phyloP scores from a whole-genome alignment of 768 basidiomycete genomes.

The Mycena vitilis region DNA sequence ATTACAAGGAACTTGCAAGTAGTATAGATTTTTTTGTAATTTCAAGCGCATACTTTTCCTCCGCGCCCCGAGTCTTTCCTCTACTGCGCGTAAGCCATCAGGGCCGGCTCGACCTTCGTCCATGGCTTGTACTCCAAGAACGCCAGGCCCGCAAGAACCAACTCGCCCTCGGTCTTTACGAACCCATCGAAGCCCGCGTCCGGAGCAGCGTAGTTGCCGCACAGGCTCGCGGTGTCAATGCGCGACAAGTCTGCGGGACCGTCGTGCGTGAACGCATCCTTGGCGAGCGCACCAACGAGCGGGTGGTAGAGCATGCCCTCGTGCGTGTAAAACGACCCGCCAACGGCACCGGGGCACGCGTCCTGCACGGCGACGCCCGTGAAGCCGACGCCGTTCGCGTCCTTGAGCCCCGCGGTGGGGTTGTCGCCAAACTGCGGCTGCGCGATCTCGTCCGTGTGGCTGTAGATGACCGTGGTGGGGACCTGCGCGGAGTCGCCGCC shows the following conservation, averaged over 20 bases:
- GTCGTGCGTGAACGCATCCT: conserved; percentile 16
- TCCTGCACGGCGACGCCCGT: conserved; percentile 13
- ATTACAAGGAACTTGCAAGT: no score
- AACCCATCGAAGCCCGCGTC: background rate
- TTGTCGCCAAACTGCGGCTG: conserved; percentile 10
- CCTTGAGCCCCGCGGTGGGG: conserved; percentile 10
- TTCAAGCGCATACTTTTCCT: no score
- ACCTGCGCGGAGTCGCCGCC: conserved; percentile 17
- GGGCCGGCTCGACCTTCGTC: background rate
- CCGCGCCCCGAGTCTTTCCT: no score
- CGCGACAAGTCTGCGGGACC: conserved; percentile 6
- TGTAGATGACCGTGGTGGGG: conserved; percentile 12
- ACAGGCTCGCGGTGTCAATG: conserved; percentile 1
- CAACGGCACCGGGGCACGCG: conserved; percentile 12
- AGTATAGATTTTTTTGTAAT: no score
- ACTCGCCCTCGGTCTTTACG: background rate
- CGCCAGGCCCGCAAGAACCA: conserved; percentile 5
- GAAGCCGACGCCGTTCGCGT: conserved; percentile 3
- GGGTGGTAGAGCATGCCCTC: conserved; percentile 23
- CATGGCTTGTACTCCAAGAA: conserved; percentile 9
- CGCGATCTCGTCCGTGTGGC: conserved; percentile 18
- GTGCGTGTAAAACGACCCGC: conserved; percentile 7
- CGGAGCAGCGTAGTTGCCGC: background rate
- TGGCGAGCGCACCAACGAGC: conserved; percentile 2
- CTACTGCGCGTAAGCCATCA: conserved; percentile 3